Conservation (phyloP, 495 filamentous ascomycete genomes). For the Margaritispora aquatica region DNA sequence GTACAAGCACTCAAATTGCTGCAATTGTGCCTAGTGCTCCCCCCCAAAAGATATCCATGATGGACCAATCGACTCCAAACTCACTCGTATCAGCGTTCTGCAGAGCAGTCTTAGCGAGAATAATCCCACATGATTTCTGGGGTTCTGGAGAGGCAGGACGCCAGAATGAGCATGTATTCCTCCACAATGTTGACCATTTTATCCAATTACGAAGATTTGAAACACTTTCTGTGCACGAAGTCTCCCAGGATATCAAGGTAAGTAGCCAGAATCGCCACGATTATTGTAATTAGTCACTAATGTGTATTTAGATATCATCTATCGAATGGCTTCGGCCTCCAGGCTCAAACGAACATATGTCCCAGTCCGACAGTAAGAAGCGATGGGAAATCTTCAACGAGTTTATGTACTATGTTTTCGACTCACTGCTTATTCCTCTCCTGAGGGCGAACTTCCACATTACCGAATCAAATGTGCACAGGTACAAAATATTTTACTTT, state of each 20-base stretch:
- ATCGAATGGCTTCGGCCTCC: constrained; percentile 70
- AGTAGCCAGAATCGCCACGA: constrained; percentile 5
- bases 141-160: constrained; percentile 46
- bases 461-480: constrained; percentile 78
- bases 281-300: not conserved
- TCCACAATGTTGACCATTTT: constrained; percentile 68
- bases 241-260: constrained; percentile 73
- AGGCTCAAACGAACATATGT: constrained; percentile 41
- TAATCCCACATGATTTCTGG: constrained; percentile 77
- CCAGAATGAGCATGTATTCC: constrained; percentile 53
- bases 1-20: not conserved
- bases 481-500: constrained; percentile 86
- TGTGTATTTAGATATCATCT: constrained; percentile 44
- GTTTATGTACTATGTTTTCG: constrained; percentile 86
- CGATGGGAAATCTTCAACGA: constrained; percentile 75
- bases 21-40: not conserved
- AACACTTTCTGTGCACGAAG: constrained; percentile 69
- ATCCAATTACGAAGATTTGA: constrained; percentile 76
- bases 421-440: constrained; percentile 84
- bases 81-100: constrained; percentile 83
- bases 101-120: constrained; percentile 61
- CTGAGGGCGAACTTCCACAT: constrained; percentile 87
- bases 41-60: constrained; percentile 36
- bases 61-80: constrained; percentile 63
- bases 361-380: constrained; percentile 67